Evolutionary conservation across 805 yeast genomes (phyloP), one percentile per base, ranked within the genome.

Genomic region (Myxozyma neotropica): DNA sequence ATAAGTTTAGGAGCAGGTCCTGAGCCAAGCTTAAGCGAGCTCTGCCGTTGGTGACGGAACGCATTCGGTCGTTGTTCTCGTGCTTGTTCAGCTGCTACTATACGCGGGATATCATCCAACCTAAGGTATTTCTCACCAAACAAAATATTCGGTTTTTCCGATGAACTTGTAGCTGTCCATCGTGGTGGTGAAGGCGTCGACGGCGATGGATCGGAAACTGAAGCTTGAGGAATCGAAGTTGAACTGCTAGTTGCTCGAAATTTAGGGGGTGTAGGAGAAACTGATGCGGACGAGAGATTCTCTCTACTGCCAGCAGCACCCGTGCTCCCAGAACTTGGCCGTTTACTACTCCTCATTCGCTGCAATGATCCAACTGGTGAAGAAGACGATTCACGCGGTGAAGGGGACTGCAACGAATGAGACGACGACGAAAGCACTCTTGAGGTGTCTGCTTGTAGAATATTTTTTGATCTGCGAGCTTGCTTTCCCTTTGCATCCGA

Each of bases 31-130:
- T 38, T 49, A 12, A 57, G 46, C 2, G 59, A 54, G 17, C 58
- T 26, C 23, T 47, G 61, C 50, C 62, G 46, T 29, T 55, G 58
- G 39, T 88, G 95, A 59, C 87, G 85, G 74, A 87, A 92, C 0
- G 97, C 96, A 73, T 91, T 91, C 1, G 97, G 97, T 58, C 96
- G 81, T 69, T 88, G 87, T 62, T 89, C 96, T 64, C 97, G 79
- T 0, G 98, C 96, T 73, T 93, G 97, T 69, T 94, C 97, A 8
- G 96, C 93, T 1, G 97, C 96, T 6, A 94, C 97, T 70, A 94
- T 93, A 65, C 98, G 81, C 6, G 98, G 96, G 68, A 94, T 94
- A 73, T 94, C 99, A 73, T 94, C 98, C 67, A 94, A 80, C 0
- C 97, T 93, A 54, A 94, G 80, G 0, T 93, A 86, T 67, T 88